Conservation (phyloP, 2,329 filamentous ascomycete genomes). For the Trichophyton verrucosum region DNA sequence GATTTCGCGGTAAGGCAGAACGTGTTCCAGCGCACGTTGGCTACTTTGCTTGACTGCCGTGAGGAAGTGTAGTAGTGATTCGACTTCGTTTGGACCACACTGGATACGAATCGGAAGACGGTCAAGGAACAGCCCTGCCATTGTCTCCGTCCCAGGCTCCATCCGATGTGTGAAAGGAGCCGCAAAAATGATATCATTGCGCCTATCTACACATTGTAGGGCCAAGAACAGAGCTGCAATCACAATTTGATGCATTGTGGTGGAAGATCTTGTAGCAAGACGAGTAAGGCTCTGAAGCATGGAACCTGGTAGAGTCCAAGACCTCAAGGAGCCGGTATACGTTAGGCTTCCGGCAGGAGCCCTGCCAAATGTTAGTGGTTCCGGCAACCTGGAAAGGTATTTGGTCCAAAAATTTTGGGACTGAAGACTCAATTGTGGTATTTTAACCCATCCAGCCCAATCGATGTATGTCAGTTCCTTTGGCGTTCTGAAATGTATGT, state of each 20-base stretch:
- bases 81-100: neutral
- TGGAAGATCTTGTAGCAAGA: neutral
- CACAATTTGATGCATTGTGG: conserved; percentile 1
- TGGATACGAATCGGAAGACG: conserved; percentile 8
- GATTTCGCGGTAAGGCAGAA: neutral
- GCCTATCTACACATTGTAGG: neutral
- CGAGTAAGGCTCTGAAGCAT: neutral
- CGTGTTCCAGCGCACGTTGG: neutral
- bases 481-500: neutral
- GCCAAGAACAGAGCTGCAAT: neutral
- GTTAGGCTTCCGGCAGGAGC: neutral
- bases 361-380: neutral
- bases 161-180: conserved; percentile 2
- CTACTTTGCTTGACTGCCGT: neutral
- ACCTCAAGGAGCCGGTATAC: neutral
- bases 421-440: neutral
- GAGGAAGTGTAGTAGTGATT: neutral
- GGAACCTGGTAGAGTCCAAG: neutral
- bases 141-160: neutral
- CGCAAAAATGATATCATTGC: neutral
- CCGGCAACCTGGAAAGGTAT: neutral
- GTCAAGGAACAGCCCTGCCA: neutral
- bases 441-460: neutral
- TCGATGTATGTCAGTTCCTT: neutral
- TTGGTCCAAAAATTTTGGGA: neutral